A percentile compares a stretch with the other conserved stretches of the same genome.
These are phyloP conservation scores for Phytophthora sojae DNA, from an alignment of 352 stramenopile genomes.

Conservation along the genomic window DNA sequence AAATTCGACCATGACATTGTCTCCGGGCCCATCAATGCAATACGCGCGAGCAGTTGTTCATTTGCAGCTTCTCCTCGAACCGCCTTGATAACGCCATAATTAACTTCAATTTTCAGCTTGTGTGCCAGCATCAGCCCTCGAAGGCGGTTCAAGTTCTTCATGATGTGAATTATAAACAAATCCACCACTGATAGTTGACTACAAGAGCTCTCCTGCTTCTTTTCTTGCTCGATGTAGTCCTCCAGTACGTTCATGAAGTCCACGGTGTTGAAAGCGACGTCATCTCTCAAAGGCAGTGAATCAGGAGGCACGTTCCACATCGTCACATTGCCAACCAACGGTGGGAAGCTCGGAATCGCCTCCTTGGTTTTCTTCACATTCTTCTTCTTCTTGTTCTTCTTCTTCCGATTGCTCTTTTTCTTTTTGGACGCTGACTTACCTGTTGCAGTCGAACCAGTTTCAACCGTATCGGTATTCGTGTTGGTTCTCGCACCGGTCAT, in stretches of 20 bases:
- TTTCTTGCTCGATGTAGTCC: constrained; percentile 10
- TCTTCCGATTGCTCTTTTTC: constrained; percentile 12
- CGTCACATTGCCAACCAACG: constrained; percentile 28
- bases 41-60: constrained; percentile 21
- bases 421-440: neutral
- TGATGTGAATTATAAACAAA: constrained; percentile 33
- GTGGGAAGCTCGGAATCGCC: neutral
- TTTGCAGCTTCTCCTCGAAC: constrained; percentile 9
- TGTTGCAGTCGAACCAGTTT: too few species aligned
- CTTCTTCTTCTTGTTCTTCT: constrained; percentile 9
- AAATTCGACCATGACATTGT: constrained; percentile 40
- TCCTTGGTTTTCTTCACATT: too few species aligned
- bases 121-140: constrained; percentile 18
- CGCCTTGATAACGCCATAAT: constrained; percentile 33
- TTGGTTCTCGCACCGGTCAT: neutral
- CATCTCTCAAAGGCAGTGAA: constrained; percentile 12
- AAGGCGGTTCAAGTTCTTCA: constrained; percentile 27
- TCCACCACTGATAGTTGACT: constrained; percentile 28
- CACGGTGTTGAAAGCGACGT: constrained; percentile 29
- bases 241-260: constrained; percentile 22
- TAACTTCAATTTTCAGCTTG: constrained; percentile 30
- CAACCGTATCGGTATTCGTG: neutral
- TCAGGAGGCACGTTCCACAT: constrained; percentile 35
- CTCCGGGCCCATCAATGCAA: constrained; percentile 25
- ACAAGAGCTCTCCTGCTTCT: neutral